These are phyloP conservation scores for Coemansia reversa DNA, from an alignment of 192 early-diverging fungal species.

Conservation along the genomic window DNA sequence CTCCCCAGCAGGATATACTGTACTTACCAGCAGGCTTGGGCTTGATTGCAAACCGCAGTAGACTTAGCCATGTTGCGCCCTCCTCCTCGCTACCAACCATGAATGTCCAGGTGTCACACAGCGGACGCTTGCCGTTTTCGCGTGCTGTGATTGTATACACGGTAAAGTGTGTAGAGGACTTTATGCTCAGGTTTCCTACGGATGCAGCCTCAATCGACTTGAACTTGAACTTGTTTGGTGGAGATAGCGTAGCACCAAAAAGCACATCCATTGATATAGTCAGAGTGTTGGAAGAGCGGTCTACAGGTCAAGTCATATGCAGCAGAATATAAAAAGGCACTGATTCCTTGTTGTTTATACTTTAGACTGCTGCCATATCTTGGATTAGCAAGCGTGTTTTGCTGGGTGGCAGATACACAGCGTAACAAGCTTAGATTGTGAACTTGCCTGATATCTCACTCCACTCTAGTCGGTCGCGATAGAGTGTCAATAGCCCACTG, in stretches of 20 bases:
- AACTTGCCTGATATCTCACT: constrained; percentile 46
- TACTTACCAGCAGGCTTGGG: constrained; percentile 36
- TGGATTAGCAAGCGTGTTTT: background rate
- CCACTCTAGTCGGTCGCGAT: constrained; percentile 36
- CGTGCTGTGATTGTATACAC: constrained; percentile 48
- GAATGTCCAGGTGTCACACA: constrained; percentile 55
- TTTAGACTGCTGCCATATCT: too few species aligned
- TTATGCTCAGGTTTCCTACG: constrained; percentile 24
- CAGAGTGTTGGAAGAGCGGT: constrained; percentile 42
- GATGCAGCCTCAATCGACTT: constrained; percentile 45
- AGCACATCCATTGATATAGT: constrained; percentile 47
- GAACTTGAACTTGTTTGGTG: constrained; percentile 51
- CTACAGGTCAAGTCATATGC: constrained; percentile 11
- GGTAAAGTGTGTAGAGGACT: constrained; percentile 52
- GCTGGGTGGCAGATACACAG: background rate
- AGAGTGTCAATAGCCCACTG: constrained; percentile 42
- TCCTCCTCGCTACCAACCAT: constrained; percentile 44
- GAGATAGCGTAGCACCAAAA: constrained; percentile 51
- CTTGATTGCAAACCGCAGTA: constrained; percentile 42
- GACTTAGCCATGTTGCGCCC: constrained; percentile 35
- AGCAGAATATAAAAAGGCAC: background rate
- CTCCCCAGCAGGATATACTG: background rate
- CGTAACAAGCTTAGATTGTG: background rate
- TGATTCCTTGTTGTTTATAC: background rate
- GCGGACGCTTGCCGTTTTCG: constrained; percentile 41